These are phyloP conservation scores for Fusarium staphyleae DNA, from an alignment of 2,329 filamentous ascomycete species.

Conservation along the genomic window DNA sequence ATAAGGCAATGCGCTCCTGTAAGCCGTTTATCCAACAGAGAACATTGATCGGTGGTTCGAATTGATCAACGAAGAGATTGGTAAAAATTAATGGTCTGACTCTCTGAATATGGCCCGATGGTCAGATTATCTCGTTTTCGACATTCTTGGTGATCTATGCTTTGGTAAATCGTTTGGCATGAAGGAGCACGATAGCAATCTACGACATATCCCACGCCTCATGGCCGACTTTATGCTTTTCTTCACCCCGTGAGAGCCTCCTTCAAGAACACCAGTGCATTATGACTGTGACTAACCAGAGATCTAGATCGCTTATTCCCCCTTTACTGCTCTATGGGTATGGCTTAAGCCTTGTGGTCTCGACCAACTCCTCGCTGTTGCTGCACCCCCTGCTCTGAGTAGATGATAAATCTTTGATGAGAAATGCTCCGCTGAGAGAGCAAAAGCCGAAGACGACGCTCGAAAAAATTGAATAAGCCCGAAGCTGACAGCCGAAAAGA, in stretches of 20 bases:
- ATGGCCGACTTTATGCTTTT: too few species aligned
- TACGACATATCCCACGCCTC: constrained; percentile 26
- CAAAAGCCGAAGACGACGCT: constrained; percentile 14
- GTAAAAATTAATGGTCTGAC: not conserved
- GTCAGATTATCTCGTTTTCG: constrained; percentile 31
- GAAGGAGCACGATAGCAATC: constrained; percentile 22
- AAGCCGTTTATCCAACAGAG: constrained; percentile 20
- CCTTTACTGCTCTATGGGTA: constrained; percentile 30
- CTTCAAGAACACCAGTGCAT: too few species aligned
- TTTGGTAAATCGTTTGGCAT: constrained; percentile 34
- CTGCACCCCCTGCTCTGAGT: constrained; percentile 27
- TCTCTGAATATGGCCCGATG: constrained; percentile 32
- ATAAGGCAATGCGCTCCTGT: constrained; percentile 24
- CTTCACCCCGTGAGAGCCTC: too few species aligned
- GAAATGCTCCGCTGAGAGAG: constrained; percentile 27
- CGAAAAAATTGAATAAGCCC: not conserved
- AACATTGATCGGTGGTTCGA: constrained; percentile 29
- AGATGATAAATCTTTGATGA: constrained; percentile 33
- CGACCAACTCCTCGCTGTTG: constrained; percentile 24
- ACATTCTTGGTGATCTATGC: constrained; percentile 33
- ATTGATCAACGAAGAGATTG: constrained; percentile 18
- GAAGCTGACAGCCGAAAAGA: constrained; percentile 28
- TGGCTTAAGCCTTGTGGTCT: constrained; percentile 40
- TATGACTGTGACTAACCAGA: too few species aligned
- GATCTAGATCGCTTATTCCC: constrained; percentile 33